Conservation (phyloP, 2,329 filamentous ascomycete species). For the Ceratocystis destructans region DNA sequence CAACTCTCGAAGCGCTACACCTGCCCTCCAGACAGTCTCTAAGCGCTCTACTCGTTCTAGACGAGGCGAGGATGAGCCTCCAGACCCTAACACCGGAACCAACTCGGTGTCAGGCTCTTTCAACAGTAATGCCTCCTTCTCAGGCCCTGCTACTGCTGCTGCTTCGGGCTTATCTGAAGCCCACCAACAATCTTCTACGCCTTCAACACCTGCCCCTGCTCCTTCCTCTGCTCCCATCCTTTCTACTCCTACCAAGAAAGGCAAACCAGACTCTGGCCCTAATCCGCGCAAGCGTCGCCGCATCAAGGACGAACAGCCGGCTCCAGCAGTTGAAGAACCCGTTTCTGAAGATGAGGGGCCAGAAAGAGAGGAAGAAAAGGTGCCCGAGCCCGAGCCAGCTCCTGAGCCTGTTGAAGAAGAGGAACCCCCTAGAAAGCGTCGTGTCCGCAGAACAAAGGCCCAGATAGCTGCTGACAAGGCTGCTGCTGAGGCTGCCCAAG, state of each 20-base stretch:
- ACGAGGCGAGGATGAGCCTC: conserved; percentile 26
- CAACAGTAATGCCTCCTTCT: conserved; percentile 24
- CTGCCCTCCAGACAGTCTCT: conserved; percentile 26
- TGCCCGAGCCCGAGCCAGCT: conserved; percentile 22
- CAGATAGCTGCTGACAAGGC: conserved; percentile 17
- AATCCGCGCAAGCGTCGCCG: conserved; percentile 17
- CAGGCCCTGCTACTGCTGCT: background rate
- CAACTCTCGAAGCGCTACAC: conserved; percentile 38
- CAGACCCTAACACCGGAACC: conserved; percentile 24
- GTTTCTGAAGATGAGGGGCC: background rate
- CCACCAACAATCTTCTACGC: background rate
- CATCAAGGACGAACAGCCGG: conserved; percentile 10
- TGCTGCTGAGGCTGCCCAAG: conserved; percentile 11
- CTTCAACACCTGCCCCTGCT: conserved; percentile 5
- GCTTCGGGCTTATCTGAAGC: background rate
- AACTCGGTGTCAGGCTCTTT: conserved; percentile 25
- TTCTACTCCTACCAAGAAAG: conserved; percentile 5
- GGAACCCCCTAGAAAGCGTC: conserved; percentile 27
- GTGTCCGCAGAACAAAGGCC: conserved; percentile 12
- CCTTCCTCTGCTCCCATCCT: background rate
- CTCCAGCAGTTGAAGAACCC: background rate
- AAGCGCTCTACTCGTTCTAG: conserved; percentile 21
- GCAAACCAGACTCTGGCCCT: background rate
- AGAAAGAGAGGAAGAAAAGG: conserved; percentile 18
- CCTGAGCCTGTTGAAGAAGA: conserved; percentile 25